Conservation (phyloP, 768 basidiomycete species). For the Termitomyces titanicus region DNA sequence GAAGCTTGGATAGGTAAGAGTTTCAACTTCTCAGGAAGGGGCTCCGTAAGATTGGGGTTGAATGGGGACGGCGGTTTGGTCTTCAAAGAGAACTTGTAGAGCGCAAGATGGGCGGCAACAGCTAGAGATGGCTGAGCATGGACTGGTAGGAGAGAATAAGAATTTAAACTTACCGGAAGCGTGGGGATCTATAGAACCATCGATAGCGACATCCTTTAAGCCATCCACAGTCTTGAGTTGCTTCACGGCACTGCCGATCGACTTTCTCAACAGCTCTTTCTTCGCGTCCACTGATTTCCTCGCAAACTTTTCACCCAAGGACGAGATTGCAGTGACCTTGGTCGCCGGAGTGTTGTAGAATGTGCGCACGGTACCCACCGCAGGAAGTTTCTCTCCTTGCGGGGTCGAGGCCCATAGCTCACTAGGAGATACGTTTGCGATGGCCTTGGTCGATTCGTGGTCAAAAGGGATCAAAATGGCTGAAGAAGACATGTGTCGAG, state of each 20-base stretch:
- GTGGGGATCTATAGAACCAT: slow-evolving; percentile 66
- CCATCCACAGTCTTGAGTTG: slow-evolving; percentile 60
- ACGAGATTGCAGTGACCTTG: slow-evolving; percentile 51
- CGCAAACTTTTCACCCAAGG: slow-evolving; percentile 53
- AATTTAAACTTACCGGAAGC: slow-evolving; percentile 63
- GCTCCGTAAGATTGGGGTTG: too few relatives aligned
- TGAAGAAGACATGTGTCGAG: slow-evolving; percentile 46
- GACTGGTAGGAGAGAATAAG: too few relatives aligned
- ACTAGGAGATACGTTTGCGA: slow-evolving; percentile 38
- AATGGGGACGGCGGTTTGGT: too few relatives aligned
- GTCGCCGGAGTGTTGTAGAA: slow-evolving; percentile 55
- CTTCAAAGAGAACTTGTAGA: too few relatives aligned
- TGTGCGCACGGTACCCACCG: slow-evolving; percentile 59
- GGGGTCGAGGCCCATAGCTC: slow-evolving; percentile 51
- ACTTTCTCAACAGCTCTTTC: slow-evolving; percentile 67
- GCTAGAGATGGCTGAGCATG: too few relatives aligned
- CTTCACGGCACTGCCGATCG: slow-evolving; percentile 72
- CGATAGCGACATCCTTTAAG: slow-evolving; percentile 58
- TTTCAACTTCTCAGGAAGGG: too few relatives aligned
- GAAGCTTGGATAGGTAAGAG: too few relatives aligned
- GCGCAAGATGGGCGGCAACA: too few relatives aligned
- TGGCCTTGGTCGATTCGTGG: slow-evolving; percentile 31
- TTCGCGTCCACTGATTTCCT: slow-evolving; percentile 40
- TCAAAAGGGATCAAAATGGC: slow-evolving; percentile 60
- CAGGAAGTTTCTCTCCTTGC: slow-evolving; percentile 48